Evolutionary conservation across 106 monocot genomes (phyloP).

Genomic region (Allium fistulosum): DNA sequence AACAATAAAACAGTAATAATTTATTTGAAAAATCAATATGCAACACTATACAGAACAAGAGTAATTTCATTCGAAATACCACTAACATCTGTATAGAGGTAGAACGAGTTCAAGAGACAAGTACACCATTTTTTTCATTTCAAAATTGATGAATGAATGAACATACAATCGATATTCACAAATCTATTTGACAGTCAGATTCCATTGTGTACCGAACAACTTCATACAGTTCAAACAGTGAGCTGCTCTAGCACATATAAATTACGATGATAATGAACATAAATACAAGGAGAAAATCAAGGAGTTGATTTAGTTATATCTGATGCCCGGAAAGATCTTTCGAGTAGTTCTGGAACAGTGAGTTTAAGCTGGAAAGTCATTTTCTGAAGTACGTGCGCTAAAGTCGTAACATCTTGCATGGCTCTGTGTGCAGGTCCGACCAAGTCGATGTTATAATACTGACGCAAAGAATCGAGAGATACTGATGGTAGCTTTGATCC

Average conservation of each 20-base stretch:
- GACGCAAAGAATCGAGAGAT: conserved; percentile 38
- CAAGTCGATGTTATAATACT: conserved; percentile 37
- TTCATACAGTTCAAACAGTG: no score
- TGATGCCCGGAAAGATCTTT: conserved; percentile 49
- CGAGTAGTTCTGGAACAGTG: conserved; percentile 41
- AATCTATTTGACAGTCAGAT: no score
- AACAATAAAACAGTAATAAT: no score
- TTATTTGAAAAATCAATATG: no score
- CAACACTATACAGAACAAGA: no score
- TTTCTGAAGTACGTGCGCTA: conserved; percentile 53
- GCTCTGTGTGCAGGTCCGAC: conserved; percentile 71
- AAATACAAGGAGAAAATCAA: not conserved
- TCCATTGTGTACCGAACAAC: not conserved
- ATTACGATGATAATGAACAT: no score
- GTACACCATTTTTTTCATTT: not conserved
- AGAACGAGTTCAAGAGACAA: not conserved
- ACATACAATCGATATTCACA: no score
- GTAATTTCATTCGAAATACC: no score
- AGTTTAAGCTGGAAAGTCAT: conserved; percentile 69
- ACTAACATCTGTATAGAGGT: no score
- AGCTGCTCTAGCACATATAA: no score
- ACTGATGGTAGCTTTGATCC: conserved; percentile 37
- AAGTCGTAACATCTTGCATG: conserved; percentile 67
- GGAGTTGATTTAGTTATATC: conserved; percentile 24
- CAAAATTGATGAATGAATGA: no score